These are phyloP conservation scores for Trametes pubescens DNA, from an alignment of 1,284 basidiomycete species.

Conservation along the genomic window DNA sequence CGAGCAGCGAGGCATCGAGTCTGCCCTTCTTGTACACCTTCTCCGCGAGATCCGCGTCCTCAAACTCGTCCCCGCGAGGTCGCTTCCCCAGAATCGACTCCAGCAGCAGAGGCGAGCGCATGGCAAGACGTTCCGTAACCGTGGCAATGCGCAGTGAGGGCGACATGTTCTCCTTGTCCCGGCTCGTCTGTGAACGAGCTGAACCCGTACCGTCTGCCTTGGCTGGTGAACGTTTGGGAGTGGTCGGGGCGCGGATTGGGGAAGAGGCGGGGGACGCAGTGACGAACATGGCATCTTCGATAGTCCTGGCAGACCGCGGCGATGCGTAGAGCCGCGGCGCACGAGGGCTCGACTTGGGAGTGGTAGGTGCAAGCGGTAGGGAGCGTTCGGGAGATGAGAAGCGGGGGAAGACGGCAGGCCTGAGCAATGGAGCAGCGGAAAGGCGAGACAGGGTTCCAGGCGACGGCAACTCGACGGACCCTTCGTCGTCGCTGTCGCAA, in stretches of 20 bases:
- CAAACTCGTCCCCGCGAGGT: conserved; percentile 38
- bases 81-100: conserved; percentile 52
- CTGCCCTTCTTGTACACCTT: conserved; percentile 43
- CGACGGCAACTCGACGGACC: conserved; percentile 21
- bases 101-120: conserved; percentile 38
- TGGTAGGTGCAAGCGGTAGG: conserved; percentile 25
- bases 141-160: conserved; percentile 43
- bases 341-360: conserved; percentile 30
- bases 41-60: conserved; percentile 34
- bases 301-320: conserved; percentile 45
- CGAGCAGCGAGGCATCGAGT: conserved; percentile 23
- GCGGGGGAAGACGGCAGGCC: conserved; percentile 22
- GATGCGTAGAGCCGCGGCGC: conserved; percentile 36
- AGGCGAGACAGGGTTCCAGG: conserved; percentile 28
- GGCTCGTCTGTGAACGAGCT: conserved; percentile 26
- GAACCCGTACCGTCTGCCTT: conserved; percentile 29
- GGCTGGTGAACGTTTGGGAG: conserved; percentile 37
- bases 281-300: neutral
- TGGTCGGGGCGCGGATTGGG: conserved; percentile 24
- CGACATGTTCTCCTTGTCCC: conserved; percentile 58
- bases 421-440: conserved; percentile 15
- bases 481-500: neutral
- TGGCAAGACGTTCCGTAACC: conserved; percentile 46
- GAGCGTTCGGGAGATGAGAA: neutral
- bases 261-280: conserved; percentile 21